Evolutionary conservation across 257 asterid genomes (phyloP).

Genomic region (Solanum dulcamara): DNA sequence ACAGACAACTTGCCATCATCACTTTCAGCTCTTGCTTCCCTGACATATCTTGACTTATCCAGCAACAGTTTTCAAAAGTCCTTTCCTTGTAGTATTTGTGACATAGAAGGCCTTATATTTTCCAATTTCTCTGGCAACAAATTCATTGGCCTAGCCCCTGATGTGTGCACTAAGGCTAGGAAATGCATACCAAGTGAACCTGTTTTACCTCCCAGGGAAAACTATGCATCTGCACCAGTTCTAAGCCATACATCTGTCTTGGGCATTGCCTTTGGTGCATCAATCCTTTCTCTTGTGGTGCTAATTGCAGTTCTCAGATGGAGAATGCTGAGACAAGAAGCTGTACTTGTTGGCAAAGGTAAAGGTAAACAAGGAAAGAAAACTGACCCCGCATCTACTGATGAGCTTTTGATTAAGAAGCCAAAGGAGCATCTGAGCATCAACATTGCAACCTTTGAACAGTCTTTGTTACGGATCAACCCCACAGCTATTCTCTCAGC

Average conservation of each 20-base stretch:
- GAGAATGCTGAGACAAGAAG: slow-evolving; percentile 18
- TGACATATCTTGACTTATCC: slow-evolving; percentile 77
- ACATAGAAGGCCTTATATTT: slow-evolving; percentile 41
- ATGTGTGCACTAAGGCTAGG: slow-evolving; percentile 23
- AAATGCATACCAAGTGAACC: slow-evolving; percentile 21
- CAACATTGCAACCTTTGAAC: slow-evolving; percentile 69
- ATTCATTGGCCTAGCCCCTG: slow-evolving; percentile 29
- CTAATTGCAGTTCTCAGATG: slow-evolving; percentile 25
- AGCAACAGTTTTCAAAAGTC: slow-evolving; percentile 33
- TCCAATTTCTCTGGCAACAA: slow-evolving; percentile 58
- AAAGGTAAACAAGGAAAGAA: slow-evolving; percentile 20
- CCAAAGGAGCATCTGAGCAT: slow-evolving; percentile 65
- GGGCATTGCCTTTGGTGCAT: slow-evolving; percentile 16
- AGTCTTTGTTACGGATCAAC: slow-evolving; percentile 41
- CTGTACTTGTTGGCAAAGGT: slow-evolving; percentile 3
- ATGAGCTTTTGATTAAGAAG: slow-evolving; percentile 33
- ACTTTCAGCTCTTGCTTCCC: slow-evolving; percentile 39
- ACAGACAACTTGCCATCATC: slow-evolving; percentile 42
- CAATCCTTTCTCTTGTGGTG: slow-evolving; percentile 17
- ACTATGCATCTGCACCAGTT: not conserved
- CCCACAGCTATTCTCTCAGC: slow-evolving; percentile 52
- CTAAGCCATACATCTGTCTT: slow-evolving; percentile 16
- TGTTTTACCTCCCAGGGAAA: not conserved
- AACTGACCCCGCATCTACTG: slow-evolving; percentile 31
- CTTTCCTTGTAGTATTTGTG: slow-evolving; percentile 63